phyloP scores from a whole-genome alignment of 768 basidiomycete species.

The Xerocomellus intermedius region DNA sequence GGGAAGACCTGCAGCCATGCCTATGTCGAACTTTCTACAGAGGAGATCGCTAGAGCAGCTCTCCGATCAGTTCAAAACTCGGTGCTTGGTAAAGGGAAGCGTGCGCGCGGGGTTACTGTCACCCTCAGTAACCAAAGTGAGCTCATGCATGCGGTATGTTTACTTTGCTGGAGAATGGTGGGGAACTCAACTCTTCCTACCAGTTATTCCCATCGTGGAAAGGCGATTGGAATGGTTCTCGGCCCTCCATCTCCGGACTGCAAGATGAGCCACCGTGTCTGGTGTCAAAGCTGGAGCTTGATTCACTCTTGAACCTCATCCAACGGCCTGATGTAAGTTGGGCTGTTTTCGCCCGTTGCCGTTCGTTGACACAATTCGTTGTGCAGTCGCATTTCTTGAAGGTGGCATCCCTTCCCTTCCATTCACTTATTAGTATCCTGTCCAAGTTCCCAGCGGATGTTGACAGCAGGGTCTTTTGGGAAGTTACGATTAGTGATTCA shows the following conservation, averaged over 20 bases:
- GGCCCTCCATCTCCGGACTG: slow-evolving; percentile 66
- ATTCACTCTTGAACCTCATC: slow-evolving; percentile 65
- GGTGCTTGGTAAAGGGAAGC: slow-evolving; percentile 73
- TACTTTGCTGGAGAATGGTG: neutral
- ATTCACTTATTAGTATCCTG: slow-evolving; percentile 70
- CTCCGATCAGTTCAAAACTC: slow-evolving; percentile 51
- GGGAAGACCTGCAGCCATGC: slow-evolving; percentile 87
- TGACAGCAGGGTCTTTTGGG: slow-evolving; percentile 78
- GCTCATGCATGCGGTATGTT: slow-evolving; percentile 69
- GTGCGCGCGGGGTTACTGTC: slow-evolving; percentile 81
- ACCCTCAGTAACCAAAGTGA: slow-evolving; percentile 80
- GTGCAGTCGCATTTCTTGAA: slow-evolving; percentile 81
- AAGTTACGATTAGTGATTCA: slow-evolving; percentile 55
- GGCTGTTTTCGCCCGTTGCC: neutral
- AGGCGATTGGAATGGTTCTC: slow-evolving; percentile 66
- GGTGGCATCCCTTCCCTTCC: slow-evolving; percentile 78
- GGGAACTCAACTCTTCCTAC: slow-evolving; percentile 1
- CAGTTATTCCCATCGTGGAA: slow-evolving; percentile 82
- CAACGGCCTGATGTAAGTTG: slow-evolving; percentile 69
- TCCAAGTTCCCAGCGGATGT: slow-evolving; percentile 76
- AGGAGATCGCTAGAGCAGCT: slow-evolving; percentile 62
- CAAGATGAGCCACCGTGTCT: slow-evolving; percentile 59
- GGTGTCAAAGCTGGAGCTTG: slow-evolving; percentile 65
- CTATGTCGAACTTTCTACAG: slow-evolving; percentile 68
- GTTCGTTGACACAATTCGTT: slow-evolving; percentile 14